Percentiles rank a stretch among this genome's conserved stretches.
Conservation (phyloP, 139 green algal genomes). For the Chlamydomonas eustigma region DNA sequence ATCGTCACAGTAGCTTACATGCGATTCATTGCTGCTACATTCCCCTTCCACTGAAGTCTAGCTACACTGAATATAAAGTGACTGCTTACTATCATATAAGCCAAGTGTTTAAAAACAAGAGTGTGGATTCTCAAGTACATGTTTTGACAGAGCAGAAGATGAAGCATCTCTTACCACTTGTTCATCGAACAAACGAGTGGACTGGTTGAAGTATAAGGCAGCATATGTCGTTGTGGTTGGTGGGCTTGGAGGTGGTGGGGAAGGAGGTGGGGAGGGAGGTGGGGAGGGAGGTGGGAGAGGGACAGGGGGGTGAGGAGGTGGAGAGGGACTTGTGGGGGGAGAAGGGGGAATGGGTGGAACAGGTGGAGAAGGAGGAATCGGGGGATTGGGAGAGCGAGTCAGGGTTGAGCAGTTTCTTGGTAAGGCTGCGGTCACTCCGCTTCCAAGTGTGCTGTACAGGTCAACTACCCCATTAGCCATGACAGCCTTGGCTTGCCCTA, state of each 20-base stretch:
- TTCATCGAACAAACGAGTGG: not conserved
- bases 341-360: not conserved
- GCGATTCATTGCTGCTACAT: too few species aligned
- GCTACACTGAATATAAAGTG: too few species aligned
- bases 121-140: too few species aligned
- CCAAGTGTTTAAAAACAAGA: too few species aligned
- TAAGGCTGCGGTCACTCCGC: not conserved
- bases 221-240: not conserved
- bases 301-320: not conserved
- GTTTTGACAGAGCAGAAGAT: too few species aligned
- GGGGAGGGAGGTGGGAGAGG: not conserved
- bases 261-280: not conserved
- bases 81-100: too few species aligned
- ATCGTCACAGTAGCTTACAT: too few species aligned
- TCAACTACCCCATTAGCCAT: not conserved
- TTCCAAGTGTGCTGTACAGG: not conserved
- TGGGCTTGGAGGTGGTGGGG: not conserved
- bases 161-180: too few species aligned
- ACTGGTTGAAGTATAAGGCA: constrained; percentile 9
- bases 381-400: not conserved
- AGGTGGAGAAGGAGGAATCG: not conserved
- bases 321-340: not conserved
- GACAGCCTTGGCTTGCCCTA: not conserved
- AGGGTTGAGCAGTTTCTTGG: not conserved
- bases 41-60: too few species aligned